Conservation (phyloP, 768 basidiomycete species). For the Sutorius australiensis region DNA sequence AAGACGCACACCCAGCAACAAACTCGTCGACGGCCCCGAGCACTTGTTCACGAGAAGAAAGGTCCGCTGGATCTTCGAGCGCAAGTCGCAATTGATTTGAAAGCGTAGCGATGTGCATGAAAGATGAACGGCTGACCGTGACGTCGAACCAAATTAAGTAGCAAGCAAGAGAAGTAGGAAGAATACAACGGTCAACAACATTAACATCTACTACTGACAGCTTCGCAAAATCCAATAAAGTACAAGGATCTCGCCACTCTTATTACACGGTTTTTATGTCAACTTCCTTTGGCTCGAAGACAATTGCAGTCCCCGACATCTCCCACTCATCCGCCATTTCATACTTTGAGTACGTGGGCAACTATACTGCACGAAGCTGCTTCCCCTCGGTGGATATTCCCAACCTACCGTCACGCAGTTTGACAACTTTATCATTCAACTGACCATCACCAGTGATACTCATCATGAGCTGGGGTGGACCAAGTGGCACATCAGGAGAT, state of each 20-base stretch:
- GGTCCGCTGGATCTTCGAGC: slow-evolving; percentile 53
- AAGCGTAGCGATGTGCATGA: slow-evolving; percentile 38
- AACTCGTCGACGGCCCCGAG: slow-evolving; percentile 53
- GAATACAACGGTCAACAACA: too few species aligned
- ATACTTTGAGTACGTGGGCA: slow-evolving; percentile 36
- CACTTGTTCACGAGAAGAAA: slow-evolving; percentile 46
- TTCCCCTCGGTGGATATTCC: slow-evolving; percentile 34
- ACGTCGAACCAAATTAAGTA: slow-evolving; percentile 8
- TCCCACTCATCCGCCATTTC: slow-evolving; percentile 38
- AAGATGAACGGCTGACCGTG: background rate
- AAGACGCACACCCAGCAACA: slow-evolving; percentile 46
- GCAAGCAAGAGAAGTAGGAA: background rate
- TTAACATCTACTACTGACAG: background rate
- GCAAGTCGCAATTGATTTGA: slow-evolving; percentile 54
- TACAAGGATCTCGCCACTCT: background rate
- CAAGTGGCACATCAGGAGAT: slow-evolving; percentile 40
- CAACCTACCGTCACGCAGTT: slow-evolving; percentile 31
- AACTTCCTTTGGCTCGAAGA: slow-evolving; percentile 31
- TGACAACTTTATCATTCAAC: slow-evolving; percentile 29
- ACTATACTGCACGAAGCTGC: slow-evolving; percentile 34
- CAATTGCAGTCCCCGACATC: slow-evolving; percentile 32
- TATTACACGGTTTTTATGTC: slow-evolving; percentile 10
- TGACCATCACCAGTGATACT: slow-evolving; percentile 38
- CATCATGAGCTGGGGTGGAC: slow-evolving; percentile 48
- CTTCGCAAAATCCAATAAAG: background rate